Conservation (phyloP, 2,329 filamentous ascomycete species). For the Alternaria incomplexa region DNA sequence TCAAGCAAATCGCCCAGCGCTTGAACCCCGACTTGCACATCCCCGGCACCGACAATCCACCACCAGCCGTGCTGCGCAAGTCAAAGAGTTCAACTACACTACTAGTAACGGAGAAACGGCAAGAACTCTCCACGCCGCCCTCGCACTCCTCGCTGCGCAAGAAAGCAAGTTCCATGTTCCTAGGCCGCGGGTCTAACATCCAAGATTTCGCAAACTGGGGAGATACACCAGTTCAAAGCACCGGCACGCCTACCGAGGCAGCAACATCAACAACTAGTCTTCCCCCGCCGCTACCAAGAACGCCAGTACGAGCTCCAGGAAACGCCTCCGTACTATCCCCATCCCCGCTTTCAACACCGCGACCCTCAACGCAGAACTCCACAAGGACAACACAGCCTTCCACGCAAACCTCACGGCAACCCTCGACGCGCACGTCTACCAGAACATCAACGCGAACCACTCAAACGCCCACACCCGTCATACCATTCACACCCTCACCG, state of each 20-base stretch:
- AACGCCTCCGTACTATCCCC: background rate
- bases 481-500: background rate
- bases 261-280: background rate
- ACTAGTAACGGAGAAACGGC: background rate
- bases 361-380: background rate
- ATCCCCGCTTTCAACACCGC: background rate
- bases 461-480: background rate
- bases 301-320: background rate
- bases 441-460: background rate
- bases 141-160: background rate
- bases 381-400: background rate
- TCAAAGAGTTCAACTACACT: background rate
- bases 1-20: constrained; percentile 7
- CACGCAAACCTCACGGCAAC: background rate
- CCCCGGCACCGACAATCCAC: background rate
- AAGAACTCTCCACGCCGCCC: background rate
- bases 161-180: background rate
- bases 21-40: constrained; percentile 9
- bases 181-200: background rate
- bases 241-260: background rate
- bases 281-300: background rate
- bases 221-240: background rate
- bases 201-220: background rate
- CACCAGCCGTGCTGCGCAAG: background rate
- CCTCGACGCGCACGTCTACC: background rate